Conservation (phyloP, 2,329 filamentous ascomycete genomes). For the Pseudonectria foliicola region DNA sequence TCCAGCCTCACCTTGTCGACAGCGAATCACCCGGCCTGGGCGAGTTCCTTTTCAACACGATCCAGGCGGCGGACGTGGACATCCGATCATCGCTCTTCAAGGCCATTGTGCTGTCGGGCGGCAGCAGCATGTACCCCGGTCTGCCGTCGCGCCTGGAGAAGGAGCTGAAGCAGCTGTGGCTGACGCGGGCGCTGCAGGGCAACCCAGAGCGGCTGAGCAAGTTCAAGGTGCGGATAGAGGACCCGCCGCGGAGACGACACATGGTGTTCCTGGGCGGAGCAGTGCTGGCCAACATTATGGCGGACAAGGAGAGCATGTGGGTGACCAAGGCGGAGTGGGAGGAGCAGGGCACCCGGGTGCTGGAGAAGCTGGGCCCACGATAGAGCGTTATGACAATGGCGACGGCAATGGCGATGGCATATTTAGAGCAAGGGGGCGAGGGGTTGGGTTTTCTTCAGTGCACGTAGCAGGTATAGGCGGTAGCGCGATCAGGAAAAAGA, state of each 20-base stretch:
- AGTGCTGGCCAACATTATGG: slow-evolving; percentile 97
- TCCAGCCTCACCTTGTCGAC: slow-evolving; percentile 96
- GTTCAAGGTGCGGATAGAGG: slow-evolving; percentile 99
- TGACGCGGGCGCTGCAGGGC: slow-evolving; percentile 81
- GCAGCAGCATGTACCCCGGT: slow-evolving; percentile 98
- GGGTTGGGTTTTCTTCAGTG: slow-evolving; percentile 9
- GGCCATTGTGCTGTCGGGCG: slow-evolving; percentile 92
- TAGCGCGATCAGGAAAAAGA: background rate
- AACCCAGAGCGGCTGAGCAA: slow-evolving; percentile 93
- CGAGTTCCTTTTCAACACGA: slow-evolving; percentile 98
- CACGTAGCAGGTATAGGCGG: background rate
- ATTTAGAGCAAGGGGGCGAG: slow-evolving; percentile 3
- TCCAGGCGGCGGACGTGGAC: slow-evolving; percentile 91
- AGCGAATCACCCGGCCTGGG: slow-evolving; percentile 95
- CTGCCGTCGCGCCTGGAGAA: slow-evolving; percentile 93
- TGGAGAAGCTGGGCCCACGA: slow-evolving; percentile 91
- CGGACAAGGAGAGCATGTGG: slow-evolving; percentile 99
- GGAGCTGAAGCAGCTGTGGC: slow-evolving; percentile 97
- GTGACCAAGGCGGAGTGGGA: slow-evolving; percentile 96
- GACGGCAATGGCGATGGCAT: too few relatives aligned
- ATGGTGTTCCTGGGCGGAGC: slow-evolving; percentile 99
- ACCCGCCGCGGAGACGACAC: slow-evolving; percentile 88
- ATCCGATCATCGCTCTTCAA: slow-evolving; percentile 92
- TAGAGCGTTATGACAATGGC: too few relatives aligned
- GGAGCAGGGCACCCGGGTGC: slow-evolving; percentile 74